Base-by-base conservation (phyloP, 306 rosid species). In the Carpinus fangiana region DNA sequence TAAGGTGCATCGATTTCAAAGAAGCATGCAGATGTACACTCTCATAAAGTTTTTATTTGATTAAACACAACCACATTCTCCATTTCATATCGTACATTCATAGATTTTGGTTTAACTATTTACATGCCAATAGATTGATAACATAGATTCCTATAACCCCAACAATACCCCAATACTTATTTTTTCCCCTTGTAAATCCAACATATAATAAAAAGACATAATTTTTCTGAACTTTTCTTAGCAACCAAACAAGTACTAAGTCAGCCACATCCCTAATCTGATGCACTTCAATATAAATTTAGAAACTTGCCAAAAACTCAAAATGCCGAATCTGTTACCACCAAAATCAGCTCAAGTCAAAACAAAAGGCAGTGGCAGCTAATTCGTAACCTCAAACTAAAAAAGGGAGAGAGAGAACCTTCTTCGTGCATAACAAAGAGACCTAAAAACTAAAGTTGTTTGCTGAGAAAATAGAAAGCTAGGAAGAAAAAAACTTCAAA, bases 381-480 rank as follows among this genome's bases (percentile, higher is more conserved):
- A 28, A 4, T 43, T 54, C 18, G 9, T 41, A 46, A 54, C 60
- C 45, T 73, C 12, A 28, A 53, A 79, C n/a, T 17, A 2, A 13
- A 5, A 61, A 31, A 64, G 23, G 21, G 38, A n/a, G n/a, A 73
- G 7, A 7, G 7, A 41, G 18, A 41, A 43, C 20, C 16, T 20
- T 28, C 18, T 41, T 21, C 38, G 48, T 8, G 28, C 28, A 12
- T 14, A 23, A 73, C 9, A 65, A 67, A 8, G 60, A 51, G 4
- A 56, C 53, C 71, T 54, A 67, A n/a, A 28, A 43, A 69, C 61
- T 69, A 54, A 12, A 31, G 73, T 56, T 78, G 86, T 73, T 18
- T 38, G 14, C 52, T 51, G 26, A 46, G 76, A 70, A 77, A 56
- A 67, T 28, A 51, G 12, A 47, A 56, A 67, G 10, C 50, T 12